Evolutionary conservation across 345 rosid genomes (phyloP).

Genomic region (Chamaenerion angustifolium): DNA sequence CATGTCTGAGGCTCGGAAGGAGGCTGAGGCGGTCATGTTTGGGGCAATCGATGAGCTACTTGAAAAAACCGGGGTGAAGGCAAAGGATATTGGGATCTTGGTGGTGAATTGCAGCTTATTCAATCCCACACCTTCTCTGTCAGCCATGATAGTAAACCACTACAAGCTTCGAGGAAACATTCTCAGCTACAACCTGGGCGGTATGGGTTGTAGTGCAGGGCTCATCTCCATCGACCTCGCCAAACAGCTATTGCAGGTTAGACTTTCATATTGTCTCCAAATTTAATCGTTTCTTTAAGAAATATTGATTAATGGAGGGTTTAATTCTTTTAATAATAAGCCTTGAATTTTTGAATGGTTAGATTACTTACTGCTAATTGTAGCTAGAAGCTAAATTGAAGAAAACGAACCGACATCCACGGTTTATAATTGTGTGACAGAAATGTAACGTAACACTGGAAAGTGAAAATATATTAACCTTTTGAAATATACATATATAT

Average conservation of each 20-base stretch:
- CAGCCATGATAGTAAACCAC: constrained; percentile 53
- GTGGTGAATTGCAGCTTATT: constrained; percentile 59
- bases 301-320: too few relatives aligned
- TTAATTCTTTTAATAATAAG: too few relatives aligned
- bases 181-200: constrained; percentile 49
- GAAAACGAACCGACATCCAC: too few relatives aligned
- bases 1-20: constrained; percentile 54
- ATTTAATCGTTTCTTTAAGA: too few relatives aligned
- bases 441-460: too few relatives aligned
- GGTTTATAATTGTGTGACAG: too few relatives aligned
- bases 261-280: too few relatives aligned
- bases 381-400: too few relatives aligned
- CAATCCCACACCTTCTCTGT: constrained; percentile 56
- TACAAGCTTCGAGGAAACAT: constrained; percentile 65
- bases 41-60: constrained; percentile 48
- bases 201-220: constrained; percentile 73
- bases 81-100: constrained; percentile 48
- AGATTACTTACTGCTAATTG: too few relatives aligned
- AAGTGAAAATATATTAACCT: too few relatives aligned
- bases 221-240: constrained; percentile 61
- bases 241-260: constrained; percentile 54
- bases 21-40: constrained; percentile 55
- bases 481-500: too few relatives aligned
- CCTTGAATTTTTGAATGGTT: too few relatives aligned
- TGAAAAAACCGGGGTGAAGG: constrained; percentile 44